Conservation (phyloP, 2,329 filamentous ascomycete species). For the Botryotinia convoluta region DNA sequence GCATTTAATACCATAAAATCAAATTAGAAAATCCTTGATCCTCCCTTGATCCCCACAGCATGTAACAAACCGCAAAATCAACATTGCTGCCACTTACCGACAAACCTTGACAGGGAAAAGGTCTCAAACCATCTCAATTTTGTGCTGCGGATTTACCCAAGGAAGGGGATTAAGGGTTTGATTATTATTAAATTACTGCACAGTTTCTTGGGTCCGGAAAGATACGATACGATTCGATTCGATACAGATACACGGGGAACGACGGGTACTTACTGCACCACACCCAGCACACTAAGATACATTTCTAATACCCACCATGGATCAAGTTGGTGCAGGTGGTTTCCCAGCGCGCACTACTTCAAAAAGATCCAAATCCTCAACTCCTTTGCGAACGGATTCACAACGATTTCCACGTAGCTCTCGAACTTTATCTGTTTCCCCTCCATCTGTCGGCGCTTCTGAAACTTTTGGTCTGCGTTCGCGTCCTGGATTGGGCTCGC, state of each 20-base stretch:
- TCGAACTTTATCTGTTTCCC: constrained; percentile 19
- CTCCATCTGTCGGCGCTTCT: constrained; percentile 14
- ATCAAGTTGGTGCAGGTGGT: constrained; percentile 20
- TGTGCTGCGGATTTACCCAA: constrained; percentile 7
- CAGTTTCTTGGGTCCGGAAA: not conserved
- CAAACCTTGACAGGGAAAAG: constrained; percentile 22
- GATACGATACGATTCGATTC: not conserved
- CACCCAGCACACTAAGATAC: constrained; percentile 1
- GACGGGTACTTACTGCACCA: constrained; percentile 2
- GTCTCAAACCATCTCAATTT: constrained; percentile 15
- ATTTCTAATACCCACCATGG: constrained; percentile 21
- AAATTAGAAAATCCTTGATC: not conserved
- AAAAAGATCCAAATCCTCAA: constrained; percentile 18
- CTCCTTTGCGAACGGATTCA: constrained; percentile 17
- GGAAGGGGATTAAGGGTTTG: constrained; percentile 3
- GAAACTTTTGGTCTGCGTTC: constrained; percentile 8
- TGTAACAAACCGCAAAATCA: constrained; percentile 23
- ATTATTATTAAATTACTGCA: not conserved
- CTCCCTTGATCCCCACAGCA: constrained; percentile 23
- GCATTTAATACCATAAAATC: not conserved
- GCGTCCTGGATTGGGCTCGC: constrained; percentile 18
- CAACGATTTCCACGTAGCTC: constrained; percentile 9
- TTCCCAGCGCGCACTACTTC: constrained; percentile 20
- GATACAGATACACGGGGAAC: not conserved
- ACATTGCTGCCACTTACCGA: constrained; percentile 26